A percentile compares a stretch with the other conserved stretches of the same genome.
Evolutionary conservation across 306 rosid species (phyloP).

Genomic region (Quercus dentata): DNA sequence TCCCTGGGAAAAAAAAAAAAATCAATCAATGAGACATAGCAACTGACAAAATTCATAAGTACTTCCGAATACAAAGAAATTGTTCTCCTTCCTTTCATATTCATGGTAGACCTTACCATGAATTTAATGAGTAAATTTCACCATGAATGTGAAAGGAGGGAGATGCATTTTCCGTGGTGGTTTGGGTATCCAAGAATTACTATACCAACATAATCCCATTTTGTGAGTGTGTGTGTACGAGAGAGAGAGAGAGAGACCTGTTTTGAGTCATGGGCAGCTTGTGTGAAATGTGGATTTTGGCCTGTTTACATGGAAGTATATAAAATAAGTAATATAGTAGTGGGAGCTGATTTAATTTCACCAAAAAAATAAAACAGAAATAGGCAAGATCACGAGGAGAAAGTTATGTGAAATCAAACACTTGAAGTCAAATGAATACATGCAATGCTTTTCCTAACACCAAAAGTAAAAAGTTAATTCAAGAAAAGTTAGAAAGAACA

Average conservation of each 20-base stretch:
- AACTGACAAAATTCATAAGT: fast-evolving
- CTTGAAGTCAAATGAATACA: no score
- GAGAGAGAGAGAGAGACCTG: conserved; percentile 13
- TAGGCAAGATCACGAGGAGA: neutral
- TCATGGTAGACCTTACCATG: fast-evolving
- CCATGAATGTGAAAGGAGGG: fast-evolving
- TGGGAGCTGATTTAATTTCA: neutral
- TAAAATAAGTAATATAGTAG: neutral
- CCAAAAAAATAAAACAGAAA: neutral
- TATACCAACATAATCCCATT: neutral
- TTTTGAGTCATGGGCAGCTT: neutral
- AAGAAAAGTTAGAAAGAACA: no score
- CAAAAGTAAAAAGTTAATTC: no score
- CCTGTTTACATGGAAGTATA: conserved; percentile 16
- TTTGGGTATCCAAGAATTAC: no score
- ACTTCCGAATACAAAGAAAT: no score
- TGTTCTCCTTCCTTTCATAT: fast-evolving
- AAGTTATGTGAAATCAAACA: no score
- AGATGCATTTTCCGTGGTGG: no score
- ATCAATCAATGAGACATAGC: neutral
- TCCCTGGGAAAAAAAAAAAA: conserved; percentile 1
- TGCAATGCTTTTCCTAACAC: no score
- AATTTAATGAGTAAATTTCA: no score
- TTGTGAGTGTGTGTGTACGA: no score
- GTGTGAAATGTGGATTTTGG: neutral